Conservation (phyloP, 2,329 filamentous ascomycete species). For the Aspergillus sp. region DNA sequence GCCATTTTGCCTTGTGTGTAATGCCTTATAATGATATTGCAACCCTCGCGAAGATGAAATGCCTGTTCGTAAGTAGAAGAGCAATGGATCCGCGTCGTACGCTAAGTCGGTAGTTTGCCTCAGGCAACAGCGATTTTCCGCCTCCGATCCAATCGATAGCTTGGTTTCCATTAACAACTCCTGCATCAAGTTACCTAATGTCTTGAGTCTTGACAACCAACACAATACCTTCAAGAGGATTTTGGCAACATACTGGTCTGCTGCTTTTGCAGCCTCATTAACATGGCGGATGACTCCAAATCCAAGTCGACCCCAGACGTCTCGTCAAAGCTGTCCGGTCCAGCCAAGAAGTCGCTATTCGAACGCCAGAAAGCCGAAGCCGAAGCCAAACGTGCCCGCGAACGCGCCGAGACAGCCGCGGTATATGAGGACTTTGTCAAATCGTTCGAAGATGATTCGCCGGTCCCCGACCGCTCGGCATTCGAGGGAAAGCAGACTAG, state of each 20-base stretch:
- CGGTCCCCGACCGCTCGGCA: constrained; percentile 14
- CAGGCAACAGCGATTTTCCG: constrained; percentile 17
- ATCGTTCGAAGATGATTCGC: constrained; percentile 54
- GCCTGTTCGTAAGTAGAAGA: neutral
- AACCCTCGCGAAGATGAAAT: neutral
- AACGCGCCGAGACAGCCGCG: constrained; percentile 82
- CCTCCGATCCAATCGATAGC: constrained; percentile 14
- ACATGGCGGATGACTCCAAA: constrained; percentile 42
- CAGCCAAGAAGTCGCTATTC: constrained; percentile 81
- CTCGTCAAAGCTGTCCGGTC: constrained; percentile 74
- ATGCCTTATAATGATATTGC: neutral
- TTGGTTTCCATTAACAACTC: neutral
- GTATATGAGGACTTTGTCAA: constrained; percentile 87
- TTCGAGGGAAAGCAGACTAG: constrained; percentile 25
- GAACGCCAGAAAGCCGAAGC: constrained; percentile 86
- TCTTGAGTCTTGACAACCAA: constrained; percentile 6
- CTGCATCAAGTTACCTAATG: neutral
- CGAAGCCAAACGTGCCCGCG: constrained; percentile 80
- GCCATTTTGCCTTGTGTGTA: constrained; percentile 18
- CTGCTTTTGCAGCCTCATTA: constrained; percentile 26
- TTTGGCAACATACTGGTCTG: constrained; percentile 5
- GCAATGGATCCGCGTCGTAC: neutral
- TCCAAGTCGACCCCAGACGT: constrained; percentile 64
- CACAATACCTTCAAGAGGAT: neutral
- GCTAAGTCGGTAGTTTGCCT: constrained; percentile 5